Base-by-base conservation (phyloP, 2,329 filamentous ascomycete genomes). In the Xylariales sp. region DNA sequence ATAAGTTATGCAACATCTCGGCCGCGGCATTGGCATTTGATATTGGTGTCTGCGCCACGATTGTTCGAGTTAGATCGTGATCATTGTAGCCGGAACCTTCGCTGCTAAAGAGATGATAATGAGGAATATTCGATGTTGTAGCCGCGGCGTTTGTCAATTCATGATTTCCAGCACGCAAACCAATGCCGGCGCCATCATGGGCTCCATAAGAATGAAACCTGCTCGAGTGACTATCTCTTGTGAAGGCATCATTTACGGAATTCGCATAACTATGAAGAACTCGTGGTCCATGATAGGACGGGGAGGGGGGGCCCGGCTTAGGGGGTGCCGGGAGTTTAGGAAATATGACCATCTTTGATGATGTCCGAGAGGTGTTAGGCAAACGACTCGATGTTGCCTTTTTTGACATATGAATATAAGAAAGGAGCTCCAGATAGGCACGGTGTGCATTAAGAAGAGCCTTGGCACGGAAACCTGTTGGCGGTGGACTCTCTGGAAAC, bases 1-100 rank as follows among this genome's bases (percentile, higher is more conserved):
- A 95, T 6, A 94, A 65, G 46, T 72, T 78, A 13, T 78, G 81
- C 15, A 95, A 69, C 52, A 88, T 78, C 25, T 86, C 78, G 15
- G 95, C 62, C 3, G 85, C 85, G 6, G 75, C 69, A 32, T 71
- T 75, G 7, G 88, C 88, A 46, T 72, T 76, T 38, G 69, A 59
- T 16, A 74, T 55, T 4, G 73, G 68, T 1, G 71, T 69, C 10
- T 55, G 24, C 53, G 52, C 21, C 49, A 43, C 33, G 20, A 47
- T 46, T 7, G 46, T 48, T 18, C 50, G 51, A 14, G 49, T 40
- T 20, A 48, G 38, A 25, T 49, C 48, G 6, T 38, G 35, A 38
- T 25, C 30, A n/a, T 38, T 21, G n/a, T 43, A 40, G 21, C 41
- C 49, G 8, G 50, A 44, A 18, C 41, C 46, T 32, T 53, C 51